A percentile compares a stretch with the other conserved stretches of the same genome.
Conservation (phyloP, 2,329 filamentous ascomycete genomes). For the Coniochaeta sp. region DNA sequence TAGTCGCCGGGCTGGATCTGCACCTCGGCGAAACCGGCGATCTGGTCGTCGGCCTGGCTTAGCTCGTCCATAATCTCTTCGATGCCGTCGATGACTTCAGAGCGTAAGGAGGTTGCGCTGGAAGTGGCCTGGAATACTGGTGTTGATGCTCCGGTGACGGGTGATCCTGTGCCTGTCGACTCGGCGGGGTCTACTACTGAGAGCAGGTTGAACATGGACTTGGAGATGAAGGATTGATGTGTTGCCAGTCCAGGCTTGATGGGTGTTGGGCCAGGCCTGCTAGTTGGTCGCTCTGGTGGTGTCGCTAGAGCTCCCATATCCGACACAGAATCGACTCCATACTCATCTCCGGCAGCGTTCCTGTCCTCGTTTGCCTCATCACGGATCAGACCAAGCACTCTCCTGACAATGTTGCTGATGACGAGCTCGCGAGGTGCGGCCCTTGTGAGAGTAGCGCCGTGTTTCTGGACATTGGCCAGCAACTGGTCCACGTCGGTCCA, state of each 20-base stretch:
- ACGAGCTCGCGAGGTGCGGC: conserved; percentile 88
- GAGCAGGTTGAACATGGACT: conserved; percentile 83
- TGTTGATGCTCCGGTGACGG: conserved; percentile 15
- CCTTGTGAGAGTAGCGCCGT: conserved; percentile 69
- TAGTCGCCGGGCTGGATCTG: conserved; percentile 92
- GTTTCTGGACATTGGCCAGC: conserved; percentile 69
- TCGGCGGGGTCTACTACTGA: conserved; percentile 56
- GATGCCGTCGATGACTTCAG: conserved; percentile 89
- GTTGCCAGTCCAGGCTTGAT: neutral
- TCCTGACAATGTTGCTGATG: conserved; percentile 87
- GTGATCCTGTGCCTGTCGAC: conserved; percentile 27
- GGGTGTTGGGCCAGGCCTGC: neutral
- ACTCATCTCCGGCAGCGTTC: conserved; percentile 51
- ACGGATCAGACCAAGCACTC: conserved; percentile 82
- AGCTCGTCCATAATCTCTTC: conserved; percentile 95
- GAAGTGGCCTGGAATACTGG: conserved; percentile 26
- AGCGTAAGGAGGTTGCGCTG: conserved; percentile 64
- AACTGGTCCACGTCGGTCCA: conserved; percentile 72
- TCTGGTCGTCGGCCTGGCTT: conserved; percentile 85
- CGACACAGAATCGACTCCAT: conserved; percentile 51
- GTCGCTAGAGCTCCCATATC: conserved; percentile 21
- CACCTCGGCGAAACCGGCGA: conserved; percentile 78
- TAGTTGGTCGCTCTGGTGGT: conserved; percentile 6
- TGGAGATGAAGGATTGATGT: conserved; percentile 47
- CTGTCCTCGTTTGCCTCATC: conserved; percentile 82